Base-by-base conservation (phyloP, 768 basidiomycete species). In the Trametes sanguinea region DNA sequence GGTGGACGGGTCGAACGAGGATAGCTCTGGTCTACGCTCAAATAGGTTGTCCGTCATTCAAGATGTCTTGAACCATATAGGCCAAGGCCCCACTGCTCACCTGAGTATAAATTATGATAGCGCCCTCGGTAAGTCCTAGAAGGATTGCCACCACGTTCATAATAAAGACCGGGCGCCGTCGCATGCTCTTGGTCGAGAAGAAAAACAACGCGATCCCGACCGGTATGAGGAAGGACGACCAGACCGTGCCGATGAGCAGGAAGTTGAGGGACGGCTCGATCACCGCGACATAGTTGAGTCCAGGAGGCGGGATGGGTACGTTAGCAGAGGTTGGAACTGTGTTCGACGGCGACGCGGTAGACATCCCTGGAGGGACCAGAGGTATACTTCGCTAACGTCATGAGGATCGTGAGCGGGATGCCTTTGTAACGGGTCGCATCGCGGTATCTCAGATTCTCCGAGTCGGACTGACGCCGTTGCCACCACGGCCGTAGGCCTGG, bases 61-160 rank as follows among this genome's bases (percentile, higher is more conserved):
- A 46, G 27, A 2, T 16, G 8, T 14, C 22, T 17, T 30, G 10
- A 17, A 29, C 42, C 5, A 6, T 22, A 22, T 22, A 22, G 22
- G 22, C 22, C 22, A 22, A 22, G 22, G 22, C 22, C 22, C 22
- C 22, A 22, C 22, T 22, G 27, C 63, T 8, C 13, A 51, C 61
- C 54, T 56, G 61, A n/a, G 22, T 55, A 29, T 51, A 56, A 3
- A 56, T 37, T 33, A 45, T 57, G 22, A 52, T 33, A 2, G 42
- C 43, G 8, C 54, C 61, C 6, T 50, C 37, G 2, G 50, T 27
- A 27, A 62, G 47, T 14, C 54, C 61, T 8, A 62, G 30, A 32
- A 52, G 35, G 50, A 71, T 63, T 4, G 67, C 65, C 6, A 71
- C 10, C 16, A 71, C 54, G 54, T 73, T 73, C 56, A 73, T 61